Percentiles rank a stretch among this genome's conserved stretches.
Evolutionary conservation across 345 rosid genomes (phyloP).

Genomic region (Clausena lansium): DNA sequence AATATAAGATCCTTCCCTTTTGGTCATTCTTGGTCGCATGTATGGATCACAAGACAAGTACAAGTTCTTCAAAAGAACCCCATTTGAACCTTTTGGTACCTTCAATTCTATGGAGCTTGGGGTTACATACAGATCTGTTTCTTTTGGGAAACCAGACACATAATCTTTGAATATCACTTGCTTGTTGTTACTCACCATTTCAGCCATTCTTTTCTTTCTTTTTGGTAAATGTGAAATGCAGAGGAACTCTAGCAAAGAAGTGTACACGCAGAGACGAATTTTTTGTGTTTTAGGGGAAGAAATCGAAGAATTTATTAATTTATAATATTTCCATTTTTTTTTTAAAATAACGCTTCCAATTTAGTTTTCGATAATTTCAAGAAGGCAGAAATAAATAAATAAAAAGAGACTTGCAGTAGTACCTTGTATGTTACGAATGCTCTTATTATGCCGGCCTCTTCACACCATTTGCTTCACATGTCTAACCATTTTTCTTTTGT

Average conservation of each 20-base stretch:
- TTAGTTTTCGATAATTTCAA: too few relatives aligned
- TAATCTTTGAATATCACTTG: constrained; percentile 30
- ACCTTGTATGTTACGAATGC: too few relatives aligned
- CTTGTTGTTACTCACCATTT: constrained; percentile 25
- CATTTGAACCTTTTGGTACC: constrained; percentile 19
- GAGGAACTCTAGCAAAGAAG: not conserved
- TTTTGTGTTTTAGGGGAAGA: not conserved
- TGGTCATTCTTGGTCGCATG: constrained; percentile 17
- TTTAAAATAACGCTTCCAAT: too few relatives aligned
- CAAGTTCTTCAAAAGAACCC: constrained; percentile 20
- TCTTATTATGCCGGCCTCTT: too few relatives aligned
- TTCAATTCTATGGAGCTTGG: constrained; percentile 2
- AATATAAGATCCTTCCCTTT: not conserved
- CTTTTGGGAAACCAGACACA: constrained; percentile 24
- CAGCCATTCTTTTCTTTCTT: not conserved
- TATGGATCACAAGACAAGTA: constrained; percentile 30
- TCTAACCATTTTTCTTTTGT: too few relatives aligned
- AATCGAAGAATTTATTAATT: not conserved
- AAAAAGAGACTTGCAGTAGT: too few relatives aligned
- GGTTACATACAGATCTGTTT: constrained; percentile 24
- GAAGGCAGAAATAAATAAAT: too few relatives aligned
- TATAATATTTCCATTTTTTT: too few relatives aligned
- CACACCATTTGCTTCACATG: too few relatives aligned
- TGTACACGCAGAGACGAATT: not conserved
- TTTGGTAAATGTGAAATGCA: not conserved